Conservation (phyloP, 768 basidiomycete species). For the Lyophyllum shimeji region DNA sequence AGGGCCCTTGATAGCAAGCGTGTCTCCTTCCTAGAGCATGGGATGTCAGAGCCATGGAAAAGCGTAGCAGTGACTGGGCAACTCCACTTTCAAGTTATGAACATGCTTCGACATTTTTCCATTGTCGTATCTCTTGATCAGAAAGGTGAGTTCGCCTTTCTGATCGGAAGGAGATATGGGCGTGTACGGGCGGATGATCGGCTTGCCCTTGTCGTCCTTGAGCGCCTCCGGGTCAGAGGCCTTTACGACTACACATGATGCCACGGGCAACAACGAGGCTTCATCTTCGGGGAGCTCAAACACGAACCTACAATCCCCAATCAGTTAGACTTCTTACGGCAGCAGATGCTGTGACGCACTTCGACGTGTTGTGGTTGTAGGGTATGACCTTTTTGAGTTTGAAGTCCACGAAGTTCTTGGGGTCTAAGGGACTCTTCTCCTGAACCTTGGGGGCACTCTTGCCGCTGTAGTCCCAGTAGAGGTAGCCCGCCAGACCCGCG, state of each 20-base stretch:
- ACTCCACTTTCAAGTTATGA: slow-evolving; percentile 59
- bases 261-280: slow-evolving; percentile 74
- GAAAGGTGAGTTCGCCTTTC: slow-evolving; percentile 73
- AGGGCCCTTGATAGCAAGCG: slow-evolving; percentile 87
- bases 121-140: slow-evolving; percentile 83
- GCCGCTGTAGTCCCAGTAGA: slow-evolving; percentile 46
- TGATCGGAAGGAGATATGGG: slow-evolving; percentile 79
- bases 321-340: not conserved
- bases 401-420: slow-evolving; percentile 76
- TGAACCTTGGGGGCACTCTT: slow-evolving; percentile 30
- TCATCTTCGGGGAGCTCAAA: slow-evolving; percentile 81
- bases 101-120: slow-evolving; percentile 88
- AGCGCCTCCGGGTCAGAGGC: slow-evolving; percentile 65
- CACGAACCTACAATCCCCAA: slow-evolving; percentile 51
- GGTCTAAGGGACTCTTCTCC: slow-evolving; percentile 71
- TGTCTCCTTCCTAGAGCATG: slow-evolving; percentile 60
- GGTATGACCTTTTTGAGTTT: slow-evolving; percentile 77
- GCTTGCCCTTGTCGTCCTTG: slow-evolving; percentile 79
- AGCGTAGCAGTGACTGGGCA: not conserved
- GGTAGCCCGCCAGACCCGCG: slow-evolving; percentile 41
- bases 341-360: slow-evolving; percentile 37
- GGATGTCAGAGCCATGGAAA: not conserved
- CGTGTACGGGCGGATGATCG: slow-evolving; percentile 90
- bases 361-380: slow-evolving; percentile 94
- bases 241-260: slow-evolving; percentile 78